These are phyloP conservation scores for Simmondsia chinensis DNA, from an alignment of 148 eudicot species.

Conservation along the genomic window DNA sequence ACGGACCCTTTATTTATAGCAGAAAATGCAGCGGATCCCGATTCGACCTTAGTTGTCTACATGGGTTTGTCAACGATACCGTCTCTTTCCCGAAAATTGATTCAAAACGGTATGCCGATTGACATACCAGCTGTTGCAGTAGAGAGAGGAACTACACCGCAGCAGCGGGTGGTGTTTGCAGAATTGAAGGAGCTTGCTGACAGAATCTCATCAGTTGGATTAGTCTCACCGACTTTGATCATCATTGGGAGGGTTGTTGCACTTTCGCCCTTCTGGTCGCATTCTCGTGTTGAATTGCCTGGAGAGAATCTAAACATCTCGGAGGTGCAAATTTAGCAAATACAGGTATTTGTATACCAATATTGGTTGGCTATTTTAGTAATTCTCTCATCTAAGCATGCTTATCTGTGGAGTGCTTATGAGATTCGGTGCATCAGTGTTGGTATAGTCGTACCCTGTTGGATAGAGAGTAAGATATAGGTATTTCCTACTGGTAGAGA, in stretches of 20 bases:
- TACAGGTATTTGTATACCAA: too few species aligned
- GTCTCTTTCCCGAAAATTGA: constrained; percentile 67
- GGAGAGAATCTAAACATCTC: too few species aligned
- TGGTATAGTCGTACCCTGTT: too few species aligned
- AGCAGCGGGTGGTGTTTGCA: constrained; percentile 79
- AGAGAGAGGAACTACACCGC: constrained; percentile 94
- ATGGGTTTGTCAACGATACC: constrained; percentile 98
- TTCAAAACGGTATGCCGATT: constrained; percentile 67
- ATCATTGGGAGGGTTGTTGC: constrained; percentile 93
- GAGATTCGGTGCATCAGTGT: too few species aligned
- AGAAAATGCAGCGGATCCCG: constrained; percentile 89
- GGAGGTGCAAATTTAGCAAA: too few species aligned
- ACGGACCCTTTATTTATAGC: constrained; percentile 83
- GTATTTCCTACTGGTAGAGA: too few species aligned
- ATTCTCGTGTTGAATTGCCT: constrained; percentile 11
- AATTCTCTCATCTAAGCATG: too few species aligned
- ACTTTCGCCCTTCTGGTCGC: constrained; percentile 82
- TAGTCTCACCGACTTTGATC: constrained; percentile 80
- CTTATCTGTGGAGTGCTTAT: too few species aligned
- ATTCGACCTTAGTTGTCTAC: constrained; percentile 85
- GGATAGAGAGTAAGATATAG: too few species aligned
- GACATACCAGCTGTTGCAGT: constrained; percentile 86
- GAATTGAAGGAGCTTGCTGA: constrained; percentile 69
- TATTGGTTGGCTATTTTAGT: too few species aligned
- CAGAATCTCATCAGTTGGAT: constrained; percentile 37